Base-by-base conservation (phyloP, 352 stramenopile species). In the Phytophthora meadii region DNA sequence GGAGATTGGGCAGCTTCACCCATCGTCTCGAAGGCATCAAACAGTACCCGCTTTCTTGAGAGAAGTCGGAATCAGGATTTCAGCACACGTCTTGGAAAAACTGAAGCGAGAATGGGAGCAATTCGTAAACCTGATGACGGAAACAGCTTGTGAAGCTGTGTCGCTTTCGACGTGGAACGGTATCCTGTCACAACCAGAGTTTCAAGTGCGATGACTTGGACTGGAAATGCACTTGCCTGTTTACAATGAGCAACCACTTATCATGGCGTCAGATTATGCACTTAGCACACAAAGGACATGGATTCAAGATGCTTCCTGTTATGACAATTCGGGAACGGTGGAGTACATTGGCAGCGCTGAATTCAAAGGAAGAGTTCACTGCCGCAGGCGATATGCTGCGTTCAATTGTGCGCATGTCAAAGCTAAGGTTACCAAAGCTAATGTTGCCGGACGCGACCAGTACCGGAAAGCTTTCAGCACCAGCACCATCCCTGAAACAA, bases 141-240 rank as follows among this genome's bases (percentile, higher is more conserved):
- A 27, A 9, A 53, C 30, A 79, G 69, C 19, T 67, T 69, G 47
- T 63, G 72, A 54, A 28, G 58, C 22, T 68, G 61, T 40, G 22
- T 41, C 27, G 69, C 9, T 54, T 40, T 64, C 53, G 15, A 11
- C 3, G 4, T 40, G 34, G 34, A n/a, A 40, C 6, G 14, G 34
- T 17, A 0, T 40, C 6, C 34, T n/a, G 34, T 15, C 12, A 2
- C 2, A 40, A 40, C 34, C 10, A 40, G 3, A 40, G 3, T 2
- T 40, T n/a, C 34, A 15, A 0, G 34, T 40, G 34, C 8, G 3
- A 40, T 15, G 34, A 40, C 12, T 4, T 40, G 34, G 9, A 11
- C 19, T 69, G 52, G 53, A 61, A 7, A 37, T 54, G 34, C 8
- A 14, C 9, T 8, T 40, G 4, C 34, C 3, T 11, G 8, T 17